These are phyloP conservation scores for Stramenopiles sp. DNA, from an alignment of 352 stramenopile species.

Conservation along the genomic window DNA sequence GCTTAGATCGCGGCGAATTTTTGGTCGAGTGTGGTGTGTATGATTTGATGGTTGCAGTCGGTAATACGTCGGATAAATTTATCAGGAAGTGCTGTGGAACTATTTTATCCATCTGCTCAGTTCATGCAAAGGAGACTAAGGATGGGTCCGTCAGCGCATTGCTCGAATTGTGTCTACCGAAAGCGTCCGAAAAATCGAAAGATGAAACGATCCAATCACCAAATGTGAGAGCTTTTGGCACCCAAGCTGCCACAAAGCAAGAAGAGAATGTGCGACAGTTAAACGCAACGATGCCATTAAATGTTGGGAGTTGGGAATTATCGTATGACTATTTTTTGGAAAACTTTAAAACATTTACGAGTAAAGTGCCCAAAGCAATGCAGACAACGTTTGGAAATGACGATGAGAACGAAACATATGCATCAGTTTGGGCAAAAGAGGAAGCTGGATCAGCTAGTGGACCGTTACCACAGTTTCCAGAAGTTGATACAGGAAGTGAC, in stretches of 20 bases:
- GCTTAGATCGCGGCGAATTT: slow-evolving; percentile 2
- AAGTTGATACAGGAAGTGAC: background rate
- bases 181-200: background rate
- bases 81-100: slow-evolving; percentile 5
- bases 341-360: background rate
- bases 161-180: background rate
- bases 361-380: background rate
- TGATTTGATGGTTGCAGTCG: background rate
- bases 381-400: background rate
- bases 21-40: slow-evolving; percentile 7
- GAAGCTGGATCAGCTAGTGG: slow-evolving; percentile 8
- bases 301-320: background rate
- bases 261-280: background rate
- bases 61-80: background rate
- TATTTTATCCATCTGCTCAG: background rate
- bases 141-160: background rate
- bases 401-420: background rate
- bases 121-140: background rate
- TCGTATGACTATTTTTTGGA: background rate
- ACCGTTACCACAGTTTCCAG: background rate
- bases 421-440: background rate
- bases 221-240: background rate
- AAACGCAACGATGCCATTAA: background rate
- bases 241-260: background rate
- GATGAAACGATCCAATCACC: background rate